These are phyloP conservation scores for Petrea volubilis DNA, from an alignment of 257 asterid genomes.

Conservation along the genomic window DNA sequence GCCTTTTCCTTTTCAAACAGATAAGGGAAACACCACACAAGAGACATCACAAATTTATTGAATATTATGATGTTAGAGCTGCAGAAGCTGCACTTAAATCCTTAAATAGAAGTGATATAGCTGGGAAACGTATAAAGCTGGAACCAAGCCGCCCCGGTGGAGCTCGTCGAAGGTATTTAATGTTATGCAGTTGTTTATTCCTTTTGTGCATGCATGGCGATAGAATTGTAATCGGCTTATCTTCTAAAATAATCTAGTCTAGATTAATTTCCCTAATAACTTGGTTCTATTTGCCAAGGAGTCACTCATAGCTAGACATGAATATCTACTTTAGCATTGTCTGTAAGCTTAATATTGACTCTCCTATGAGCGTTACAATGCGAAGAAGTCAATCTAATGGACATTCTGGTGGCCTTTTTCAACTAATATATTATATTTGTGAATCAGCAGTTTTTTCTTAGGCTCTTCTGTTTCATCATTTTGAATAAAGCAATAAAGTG, in stretches of 20 bases:
- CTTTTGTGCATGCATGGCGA: background rate
- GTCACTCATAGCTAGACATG: background rate
- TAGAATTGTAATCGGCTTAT: background rate
- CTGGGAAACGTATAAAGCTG: conserved; percentile 84
- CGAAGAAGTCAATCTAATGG: background rate
- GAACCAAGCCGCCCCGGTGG: conserved; percentile 96
- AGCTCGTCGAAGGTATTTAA: conserved; percentile 67
- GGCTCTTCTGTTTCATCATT: background rate
- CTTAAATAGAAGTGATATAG: conserved; percentile 76
- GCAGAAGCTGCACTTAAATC: conserved; percentile 84
- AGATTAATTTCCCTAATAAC: background rate
- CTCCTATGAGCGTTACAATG: too few species aligned
- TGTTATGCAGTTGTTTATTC: conserved; percentile 3
- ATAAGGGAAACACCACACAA: conserved; percentile 84
- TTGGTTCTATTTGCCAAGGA: background rate
- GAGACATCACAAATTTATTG: conserved; percentile 75
- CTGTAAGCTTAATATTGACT: background rate
- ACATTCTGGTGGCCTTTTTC: background rate
- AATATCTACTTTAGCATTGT: background rate
- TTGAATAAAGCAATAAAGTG: background rate
- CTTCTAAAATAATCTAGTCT: background rate
- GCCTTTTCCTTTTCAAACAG: conserved; percentile 35
- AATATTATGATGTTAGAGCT: conserved; percentile 80
- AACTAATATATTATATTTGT: background rate
- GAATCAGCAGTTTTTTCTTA: background rate